Evolutionary conservation across 352 stramenopile genomes (phyloP), one percentile per base, ranked within the genome.

Genomic region (Globisporangium ultimum): DNA sequence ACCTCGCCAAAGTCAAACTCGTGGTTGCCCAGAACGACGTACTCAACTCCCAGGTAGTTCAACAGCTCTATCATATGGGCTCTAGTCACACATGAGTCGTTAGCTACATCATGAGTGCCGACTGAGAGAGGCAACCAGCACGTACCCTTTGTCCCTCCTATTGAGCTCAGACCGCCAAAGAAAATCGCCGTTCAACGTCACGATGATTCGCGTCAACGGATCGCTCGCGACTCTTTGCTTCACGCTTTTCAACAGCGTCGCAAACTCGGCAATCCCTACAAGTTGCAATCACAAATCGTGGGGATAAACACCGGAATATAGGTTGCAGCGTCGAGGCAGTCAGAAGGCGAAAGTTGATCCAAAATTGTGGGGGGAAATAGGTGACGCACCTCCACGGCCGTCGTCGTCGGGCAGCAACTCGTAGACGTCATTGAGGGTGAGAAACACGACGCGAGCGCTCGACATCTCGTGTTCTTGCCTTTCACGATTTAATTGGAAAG

Each of bases 351-450:
- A 36, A 10, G 28, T 36, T 36, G 28, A 10, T 36, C 28, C 28
- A 10, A 36, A 10, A 36, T 36, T 10, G 28, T 36, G 24, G 5
- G 5, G 5, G 24, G 2, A n/a, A 28, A 28, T 36, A 0, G 28
- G 9, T 36, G 28, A 1, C 12, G 2, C 17, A 45, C 40, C 40
- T 15, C 61, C 66, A 38, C 58, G 52, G 34, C 64, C 71, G 45
- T 63, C 45, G 10, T 53, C 55, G 49, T 80, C 72, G 3, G 81
- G 74, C 46, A 83, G 67, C 18, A 89, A 62, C 64, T 85, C 77
- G 58, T 91, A 91, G 1, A 91, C 78, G 62, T 91, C 81, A 58
- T 91, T 91, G 15, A 91, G 41, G 13, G 78, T 80, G 12, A 91
- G 70, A 55, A 89, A 78, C 40, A 86, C 68, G 18, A 91, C 63